A percentile compares a stretch with the other conserved stretches of the same genome.
phyloP scores from a whole-genome alignment of 116 monocot species.

The Thalassia testudinum region DNA sequence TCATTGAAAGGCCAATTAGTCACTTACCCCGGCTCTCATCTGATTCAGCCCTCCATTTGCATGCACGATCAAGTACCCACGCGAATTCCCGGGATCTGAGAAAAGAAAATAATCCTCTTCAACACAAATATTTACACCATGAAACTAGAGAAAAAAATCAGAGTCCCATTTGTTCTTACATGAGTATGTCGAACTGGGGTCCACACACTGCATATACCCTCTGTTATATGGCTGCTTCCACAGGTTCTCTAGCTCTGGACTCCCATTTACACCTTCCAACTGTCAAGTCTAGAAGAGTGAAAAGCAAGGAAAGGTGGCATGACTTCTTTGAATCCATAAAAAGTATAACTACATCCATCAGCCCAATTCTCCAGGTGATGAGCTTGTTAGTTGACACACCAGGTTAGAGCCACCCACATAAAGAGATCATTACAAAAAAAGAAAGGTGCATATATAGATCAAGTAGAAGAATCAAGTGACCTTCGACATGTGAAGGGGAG shows the following conservation, averaged over 20 bases:
- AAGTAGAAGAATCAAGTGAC: neutral
- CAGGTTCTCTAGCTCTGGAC: conserved; percentile 31
- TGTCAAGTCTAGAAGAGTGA: conserved; percentile 50
- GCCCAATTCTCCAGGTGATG: no score
- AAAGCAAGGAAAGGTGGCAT: conserved; percentile 36
- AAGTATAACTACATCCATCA: no score
- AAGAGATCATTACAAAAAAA: neutral
- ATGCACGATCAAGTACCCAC: conserved; percentile 74
- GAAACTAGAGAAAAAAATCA: neutral
- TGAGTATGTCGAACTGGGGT: conserved; percentile 23
- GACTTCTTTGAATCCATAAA: no score
- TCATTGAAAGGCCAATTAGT: no score
- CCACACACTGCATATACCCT: conserved; percentile 42
- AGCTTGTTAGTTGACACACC: no score
- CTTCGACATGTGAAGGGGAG: conserved; percentile 48
- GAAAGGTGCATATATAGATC: conserved; percentile 1
- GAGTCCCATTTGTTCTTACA: no score
- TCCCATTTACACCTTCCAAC: conserved; percentile 22
- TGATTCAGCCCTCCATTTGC: conserved; percentile 96
- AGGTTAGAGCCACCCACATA: no score
- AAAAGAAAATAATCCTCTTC: conserved; percentile 8
- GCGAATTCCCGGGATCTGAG: conserved; percentile 47
- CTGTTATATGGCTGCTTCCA: conserved; percentile 54
- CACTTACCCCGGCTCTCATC: conserved; percentile 86
- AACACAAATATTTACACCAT: neutral